Evolutionary conservation across 192 early-diverging fungal species (phyloP).

Genomic region (Pecoramyces ruminantium): DNA sequence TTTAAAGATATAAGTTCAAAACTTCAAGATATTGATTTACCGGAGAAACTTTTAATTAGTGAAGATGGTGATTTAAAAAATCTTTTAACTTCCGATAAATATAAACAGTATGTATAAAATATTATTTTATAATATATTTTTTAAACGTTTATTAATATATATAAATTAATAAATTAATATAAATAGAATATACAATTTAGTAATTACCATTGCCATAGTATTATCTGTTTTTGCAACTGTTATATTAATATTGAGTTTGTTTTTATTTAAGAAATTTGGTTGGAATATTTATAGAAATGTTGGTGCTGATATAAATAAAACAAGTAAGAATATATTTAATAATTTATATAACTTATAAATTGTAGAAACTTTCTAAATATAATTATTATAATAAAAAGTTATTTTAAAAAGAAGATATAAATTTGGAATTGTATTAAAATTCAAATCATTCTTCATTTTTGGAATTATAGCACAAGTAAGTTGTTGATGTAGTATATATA

Average conservation of each 20-base stretch:
- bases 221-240: not conserved
- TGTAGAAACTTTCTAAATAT: not conserved
- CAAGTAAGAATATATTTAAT: not conserved
- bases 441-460: not conserved
- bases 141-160: too few relatives aligned
- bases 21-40: too few relatives aligned
- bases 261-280: not conserved
- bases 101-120: too few relatives aligned
- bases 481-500: not conserved
- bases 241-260: not conserved
- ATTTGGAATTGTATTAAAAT: not conserved
- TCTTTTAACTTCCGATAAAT: too few relatives aligned
- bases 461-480: not conserved
- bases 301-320: not conserved
- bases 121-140: too few relatives aligned
- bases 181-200: too few relatives aligned
- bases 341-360: too few relatives aligned
- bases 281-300: not conserved
- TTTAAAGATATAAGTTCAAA: not conserved
- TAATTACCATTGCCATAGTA: too few relatives aligned
- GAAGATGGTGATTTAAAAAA: too few relatives aligned
- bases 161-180: too few relatives aligned
- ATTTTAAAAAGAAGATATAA: not conserved
- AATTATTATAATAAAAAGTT: not conserved
- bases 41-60: too few relatives aligned